These are phyloP conservation scores for Diplocarpon rosae DNA, from an alignment of 2,329 filamentous ascomycete genomes.

Conservation along the genomic window DNA sequence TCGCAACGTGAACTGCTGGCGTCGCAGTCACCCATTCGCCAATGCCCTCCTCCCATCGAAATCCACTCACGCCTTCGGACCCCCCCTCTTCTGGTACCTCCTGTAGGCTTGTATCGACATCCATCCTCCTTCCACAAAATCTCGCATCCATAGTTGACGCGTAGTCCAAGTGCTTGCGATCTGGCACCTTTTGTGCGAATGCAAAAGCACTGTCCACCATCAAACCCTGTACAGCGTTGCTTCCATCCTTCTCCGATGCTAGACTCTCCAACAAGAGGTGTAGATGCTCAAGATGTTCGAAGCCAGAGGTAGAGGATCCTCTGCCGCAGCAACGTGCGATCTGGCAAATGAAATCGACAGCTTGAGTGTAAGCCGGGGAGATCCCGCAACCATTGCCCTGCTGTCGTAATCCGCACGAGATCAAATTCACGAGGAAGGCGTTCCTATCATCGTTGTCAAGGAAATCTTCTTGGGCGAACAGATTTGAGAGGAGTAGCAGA, in stretches of 20 bases:
- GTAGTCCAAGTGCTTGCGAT: conserved; percentile 24
- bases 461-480: background rate
- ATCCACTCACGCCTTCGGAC: conserved; percentile 22
- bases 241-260: conserved; percentile 14
- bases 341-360: conserved; percentile 32
- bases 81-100: background rate
- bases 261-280: conserved; percentile 15
- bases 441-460: background rate
- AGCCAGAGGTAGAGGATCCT: conserved; percentile 27
- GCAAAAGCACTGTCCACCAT: conserved; percentile 27
- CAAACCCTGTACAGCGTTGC: conserved; percentile 16
- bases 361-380: conserved; percentile 9
- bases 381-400: background rate
- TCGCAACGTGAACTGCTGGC: conserved; percentile 27
- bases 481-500: conserved; percentile 17
- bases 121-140: conserved; percentile 10
- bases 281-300: conserved; percentile 28
- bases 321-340: conserved; percentile 38
- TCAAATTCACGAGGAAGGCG: conserved; percentile 1
- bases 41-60: conserved; percentile 45
- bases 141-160: conserved; percentile 19
- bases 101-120: background rate
- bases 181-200: conserved; percentile 24
- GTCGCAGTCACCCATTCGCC: conserved; percentile 44
- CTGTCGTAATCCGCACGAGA: conserved; percentile 7